Evolutionary conservation across 495 filamentous ascomycete species (phyloP), one percentile per base, ranked within the genome.

Genomic region (Letharia columbiana): DNA sequence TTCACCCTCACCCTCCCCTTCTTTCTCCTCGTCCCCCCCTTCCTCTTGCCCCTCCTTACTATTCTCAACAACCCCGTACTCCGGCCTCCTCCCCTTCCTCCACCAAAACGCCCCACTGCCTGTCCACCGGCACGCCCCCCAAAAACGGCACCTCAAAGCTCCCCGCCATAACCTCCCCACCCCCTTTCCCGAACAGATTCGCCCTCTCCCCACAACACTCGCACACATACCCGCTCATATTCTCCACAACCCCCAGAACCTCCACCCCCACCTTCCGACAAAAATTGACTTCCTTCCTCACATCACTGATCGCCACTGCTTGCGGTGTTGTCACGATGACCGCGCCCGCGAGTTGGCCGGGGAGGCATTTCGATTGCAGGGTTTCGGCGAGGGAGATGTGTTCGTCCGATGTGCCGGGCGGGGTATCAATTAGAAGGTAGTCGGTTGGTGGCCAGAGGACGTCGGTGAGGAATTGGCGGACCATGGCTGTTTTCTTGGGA

Each of bases 401-500:
- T 75, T 98, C 94, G 75, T 98, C 94, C 61, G 90, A 94, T 13
- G 94, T 98, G 20, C 94, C 94, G 0, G 94, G 94, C 37, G 94
- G 94, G 3, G 94, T 98, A 77, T 98, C 94, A 69, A 98, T 88
- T 62, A 98, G 83, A 13, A 98, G 82, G 76, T 90, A 96, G 75
- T 96, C 91, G 41, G 91, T 83, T 41, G 87, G 89, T 3, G 72
- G 72, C 94, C 94, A 98, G n/a, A 87, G 83, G 9, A 96, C 93
- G 73, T 96, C 91, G 1, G 88, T 86, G 35, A 98, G 79, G 72
- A 98, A 98, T 72, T 98, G 94, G 41, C 90, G 87, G 52, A 98
- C 92, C 94, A 98, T 98, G 40, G 95, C 95, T 12, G 95, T 98
- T 78, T 98, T 98, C 77, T 98, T 98, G 1, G 94, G 94, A 0